A percentile compares a stretch with the other conserved stretches of the same genome.
These are phyloP conservation scores for Clavaria fumosa DNA, from an alignment of 768 basidiomycete species.

Conservation along the genomic window DNA sequence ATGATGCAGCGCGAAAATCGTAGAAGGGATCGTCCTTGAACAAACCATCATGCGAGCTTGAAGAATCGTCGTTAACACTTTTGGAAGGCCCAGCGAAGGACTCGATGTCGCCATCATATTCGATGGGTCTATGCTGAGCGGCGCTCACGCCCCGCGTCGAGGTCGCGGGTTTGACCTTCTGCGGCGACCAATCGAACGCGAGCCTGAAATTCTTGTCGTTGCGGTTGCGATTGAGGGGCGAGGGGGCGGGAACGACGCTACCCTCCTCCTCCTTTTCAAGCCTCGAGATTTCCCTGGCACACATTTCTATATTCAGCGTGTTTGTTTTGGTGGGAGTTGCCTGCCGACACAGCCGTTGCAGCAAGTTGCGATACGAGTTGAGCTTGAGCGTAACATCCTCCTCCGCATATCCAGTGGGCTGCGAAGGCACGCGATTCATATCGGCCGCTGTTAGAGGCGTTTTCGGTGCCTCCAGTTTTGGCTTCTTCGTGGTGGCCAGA, in stretches of 20 bases:
- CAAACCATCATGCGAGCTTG: slow-evolving; percentile 1
- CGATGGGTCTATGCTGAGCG: no score
- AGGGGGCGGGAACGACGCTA: slow-evolving; percentile 11
- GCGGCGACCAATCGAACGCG: slow-evolving; percentile 9
- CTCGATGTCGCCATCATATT: no score
- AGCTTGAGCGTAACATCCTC: slow-evolving; percentile 1
- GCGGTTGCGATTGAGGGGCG: slow-evolving; percentile 6
- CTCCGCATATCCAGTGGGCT: slow-evolving; percentile 7
- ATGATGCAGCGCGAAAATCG: slow-evolving; percentile 9
- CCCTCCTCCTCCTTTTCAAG: slow-evolving; percentile 11
- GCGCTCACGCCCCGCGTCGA: neutral
- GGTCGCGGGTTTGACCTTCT: slow-evolving; percentile 2
- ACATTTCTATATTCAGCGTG: slow-evolving; percentile 8
- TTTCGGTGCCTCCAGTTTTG: slow-evolving; percentile 9
- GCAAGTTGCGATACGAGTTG: slow-evolving; percentile 4
- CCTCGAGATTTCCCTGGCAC: slow-evolving; percentile 7
- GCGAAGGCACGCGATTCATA: slow-evolving; percentile 8
- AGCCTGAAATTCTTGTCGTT: slow-evolving; percentile 11
- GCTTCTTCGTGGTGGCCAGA: slow-evolving; percentile 13
- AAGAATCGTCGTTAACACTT: neutral
- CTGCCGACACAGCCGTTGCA: slow-evolving; percentile 10
- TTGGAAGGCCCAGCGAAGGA: no score
- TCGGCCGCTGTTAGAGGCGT: slow-evolving; percentile 15
- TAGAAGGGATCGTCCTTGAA: slow-evolving; percentile 10
- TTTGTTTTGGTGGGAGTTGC: slow-evolving; percentile 13